Evolutionary conservation across 306 rosid species (phyloP), one percentile per base, ranked within the genome.

Genomic region (Morella rubra): DNA sequence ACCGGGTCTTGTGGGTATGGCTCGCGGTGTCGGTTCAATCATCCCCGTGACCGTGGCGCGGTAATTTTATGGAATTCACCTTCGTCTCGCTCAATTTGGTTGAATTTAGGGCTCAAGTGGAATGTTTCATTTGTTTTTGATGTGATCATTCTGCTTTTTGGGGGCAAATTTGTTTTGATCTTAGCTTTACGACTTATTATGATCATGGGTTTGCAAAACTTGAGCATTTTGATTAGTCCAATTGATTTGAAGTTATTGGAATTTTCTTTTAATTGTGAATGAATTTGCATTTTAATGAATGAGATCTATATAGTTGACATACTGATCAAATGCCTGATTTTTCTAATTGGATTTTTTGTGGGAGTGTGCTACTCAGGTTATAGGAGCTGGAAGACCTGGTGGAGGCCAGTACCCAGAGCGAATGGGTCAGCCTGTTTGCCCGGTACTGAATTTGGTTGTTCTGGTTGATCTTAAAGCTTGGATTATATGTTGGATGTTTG

Each of bases 1-100:
- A 96, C 98, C 9, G 99, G 99, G 32, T 76, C 73, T 82, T 96
- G 99, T 83, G 99, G 97, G 56, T 96, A 88, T 69, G 99, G 98
- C 85, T 47, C 93, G 0, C 84, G 99, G 66, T 96, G 99, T 85
- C 96, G 99, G 85, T 96, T 86, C 86, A 96, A 96, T 77, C 99
- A 96, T 86, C 99, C 99, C 44, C 97, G 89, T 79, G 91, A 93
- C 85, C 96, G 96, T 77, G 79, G 73, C 74, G 79, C 84, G 90
- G 99, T 96, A 89, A 88, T 47, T 71, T 73, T 76, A 5, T 81
- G 40, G 1, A 73, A 54, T 79, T 77, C 51, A 32, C 62, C 77
- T 56, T 41, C 32, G 3, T 44, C 46, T 62, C 19, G 37, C 20
- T 59, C 44, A 15, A 44, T 8, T 77, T 78, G 5, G 41, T 54